Evolutionary conservation across 2,329 filamentous ascomycete species (phyloP).

Genomic region (Pseudogymnoascus sp.): DNA sequence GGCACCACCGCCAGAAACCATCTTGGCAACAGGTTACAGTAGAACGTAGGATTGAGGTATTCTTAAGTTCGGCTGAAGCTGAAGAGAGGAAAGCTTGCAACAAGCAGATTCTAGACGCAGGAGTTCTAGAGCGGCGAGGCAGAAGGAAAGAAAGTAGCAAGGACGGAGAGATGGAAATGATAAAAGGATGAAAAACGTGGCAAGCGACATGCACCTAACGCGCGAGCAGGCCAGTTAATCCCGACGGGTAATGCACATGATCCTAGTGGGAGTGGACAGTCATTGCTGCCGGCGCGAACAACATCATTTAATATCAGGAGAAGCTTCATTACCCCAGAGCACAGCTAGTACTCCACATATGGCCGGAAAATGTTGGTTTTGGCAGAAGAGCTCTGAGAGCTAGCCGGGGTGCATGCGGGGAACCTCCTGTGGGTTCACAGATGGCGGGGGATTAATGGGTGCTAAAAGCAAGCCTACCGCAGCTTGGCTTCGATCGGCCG

Average conservation of each 20-base stretch:
- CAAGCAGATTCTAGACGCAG: neutral
- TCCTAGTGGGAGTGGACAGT: neutral
- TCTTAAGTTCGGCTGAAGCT: neutral
- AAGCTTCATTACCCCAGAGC: neutral
- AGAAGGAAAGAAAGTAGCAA: neutral
- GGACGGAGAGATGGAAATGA: neutral
- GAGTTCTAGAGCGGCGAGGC: neutral
- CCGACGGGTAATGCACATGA: neutral
- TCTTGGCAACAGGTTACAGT: conserved; percentile 12
- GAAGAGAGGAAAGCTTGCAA: neutral
- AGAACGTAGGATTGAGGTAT: neutral
- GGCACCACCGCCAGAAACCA: conserved; percentile 25
- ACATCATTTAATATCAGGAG: neutral
- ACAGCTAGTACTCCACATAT: neutral
- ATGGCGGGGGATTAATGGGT: neutral
- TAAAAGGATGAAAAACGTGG: neutral
- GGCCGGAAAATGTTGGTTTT: neutral
- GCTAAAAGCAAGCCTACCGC: neutral
- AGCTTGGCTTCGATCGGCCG: neutral
- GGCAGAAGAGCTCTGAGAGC: neutral
- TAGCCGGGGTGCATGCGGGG: neutral
- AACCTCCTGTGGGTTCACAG: neutral
- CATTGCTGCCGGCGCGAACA: neutral
- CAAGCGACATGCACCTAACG: neutral
- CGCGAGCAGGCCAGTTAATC: neutral